Evolutionary conservation across 2,329 filamentous ascomycete species (phyloP), one percentile per base, ranked within the genome.

Genomic region (Didymella arachidicola): DNA sequence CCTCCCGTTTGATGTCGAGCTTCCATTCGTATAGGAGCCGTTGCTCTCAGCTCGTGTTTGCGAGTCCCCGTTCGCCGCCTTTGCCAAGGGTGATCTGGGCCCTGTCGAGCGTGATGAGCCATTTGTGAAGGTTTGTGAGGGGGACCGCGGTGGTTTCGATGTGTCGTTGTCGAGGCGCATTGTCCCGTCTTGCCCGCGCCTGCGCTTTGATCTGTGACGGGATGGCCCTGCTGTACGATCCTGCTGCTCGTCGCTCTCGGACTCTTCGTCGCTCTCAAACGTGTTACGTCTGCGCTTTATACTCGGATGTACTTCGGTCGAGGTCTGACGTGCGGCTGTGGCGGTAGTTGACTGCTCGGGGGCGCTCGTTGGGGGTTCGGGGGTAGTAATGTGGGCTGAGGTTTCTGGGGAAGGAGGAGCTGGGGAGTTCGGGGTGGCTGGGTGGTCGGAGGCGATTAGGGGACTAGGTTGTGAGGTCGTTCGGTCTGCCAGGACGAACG

Each of bases 401-500:
- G 67, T 55, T 70, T 55, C 59, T 68, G 65, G 72, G 73, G 69
- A 74, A 78, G 83, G 72, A 77, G 78, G 77, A 72, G 79, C 70
- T 81, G 77, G 78, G 79, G 77, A 67, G 79, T 83, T 71, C 82
- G 85, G 82, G 76, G 80, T 82, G 80, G 83, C 78, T 83, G 86
- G 84, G 82, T 84, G 79, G 87, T 88, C 88, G 86, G 89, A 80
- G 82, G 83, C 82, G 86, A 83, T 81, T 84, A 84, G 85, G 84
- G 85, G 81, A 79, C 79, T 77, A 78, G 75, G 77, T 77, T 80
- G 78, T 76, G 79, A 81, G 79, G 84, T 81, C 27, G 74, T 81
- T 82, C 87, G 84, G 86, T 89, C 84, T 84, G 89, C 89, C 89
- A 91, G 89, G 84, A 87, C 88, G 87, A 87, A 75, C 61, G 67